phyloP scores from a whole-genome alignment of 1,284 basidiomycete genomes.

The Cutaneotrichosporon spelunceum region DNA sequence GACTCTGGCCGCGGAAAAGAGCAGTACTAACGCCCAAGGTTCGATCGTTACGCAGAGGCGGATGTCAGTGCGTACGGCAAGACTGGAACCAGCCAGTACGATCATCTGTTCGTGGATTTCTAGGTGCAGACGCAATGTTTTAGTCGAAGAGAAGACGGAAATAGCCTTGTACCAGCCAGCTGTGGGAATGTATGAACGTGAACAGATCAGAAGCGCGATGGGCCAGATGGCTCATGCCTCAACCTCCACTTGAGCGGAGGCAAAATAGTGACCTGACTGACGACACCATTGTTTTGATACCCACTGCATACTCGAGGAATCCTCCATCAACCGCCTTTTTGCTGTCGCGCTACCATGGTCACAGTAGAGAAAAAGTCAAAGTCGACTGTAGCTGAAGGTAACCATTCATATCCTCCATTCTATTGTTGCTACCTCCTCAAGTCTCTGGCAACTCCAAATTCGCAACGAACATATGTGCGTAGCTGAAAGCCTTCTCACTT shows the following conservation, averaged over 20 bases:
- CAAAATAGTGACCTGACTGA: neutral
- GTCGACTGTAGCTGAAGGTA: slow-evolving; percentile 52
- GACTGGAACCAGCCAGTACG: slow-evolving; percentile 48
- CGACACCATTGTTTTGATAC: neutral
- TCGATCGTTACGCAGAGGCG: slow-evolving; percentile 53
- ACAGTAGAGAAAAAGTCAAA: slow-evolving; percentile 24
- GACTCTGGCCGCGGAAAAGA: neutral
- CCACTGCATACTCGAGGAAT: no score
- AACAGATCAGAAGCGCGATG: neutral
- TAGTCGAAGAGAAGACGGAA: neutral
- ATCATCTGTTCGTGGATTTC: slow-evolving; percentile 51
- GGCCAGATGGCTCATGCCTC: neutral
- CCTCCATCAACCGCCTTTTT: neutral
- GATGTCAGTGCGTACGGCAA: slow-evolving; percentile 53
- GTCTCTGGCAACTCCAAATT: slow-evolving; percentile 59
- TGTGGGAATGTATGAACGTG: neutral
- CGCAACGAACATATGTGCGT: slow-evolving; percentile 58
- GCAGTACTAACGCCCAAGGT: slow-evolving; percentile 32
- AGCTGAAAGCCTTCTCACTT: neutral
- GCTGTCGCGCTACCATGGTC: neutral
- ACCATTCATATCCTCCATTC: slow-evolving; percentile 68
- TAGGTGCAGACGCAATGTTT: slow-evolving; percentile 20
- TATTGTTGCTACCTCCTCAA: slow-evolving; percentile 86
- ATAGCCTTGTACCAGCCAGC: slow-evolving; percentile 1
- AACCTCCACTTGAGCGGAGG: neutral